phyloP scores from a whole-genome alignment of 495 filamentous ascomycete species.

The Trichocladium antarcticum region DNA sequence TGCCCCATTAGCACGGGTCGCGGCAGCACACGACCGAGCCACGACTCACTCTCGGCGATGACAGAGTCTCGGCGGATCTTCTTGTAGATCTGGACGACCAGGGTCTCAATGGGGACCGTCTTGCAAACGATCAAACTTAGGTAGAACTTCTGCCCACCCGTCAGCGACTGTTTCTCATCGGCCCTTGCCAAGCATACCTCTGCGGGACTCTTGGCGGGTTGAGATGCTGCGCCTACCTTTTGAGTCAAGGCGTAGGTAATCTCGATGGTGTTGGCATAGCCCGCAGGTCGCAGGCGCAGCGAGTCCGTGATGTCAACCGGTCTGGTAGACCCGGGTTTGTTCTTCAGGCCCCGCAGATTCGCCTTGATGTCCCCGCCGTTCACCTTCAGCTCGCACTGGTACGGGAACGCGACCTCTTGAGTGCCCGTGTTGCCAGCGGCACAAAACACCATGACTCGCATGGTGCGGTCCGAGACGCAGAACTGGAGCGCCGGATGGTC shows the following conservation, averaged over 20 bases:
- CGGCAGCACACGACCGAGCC: background rate
- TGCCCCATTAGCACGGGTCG: conserved; percentile 14
- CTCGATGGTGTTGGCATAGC: conserved; percentile 63
- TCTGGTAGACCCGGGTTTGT: conserved; percentile 84
- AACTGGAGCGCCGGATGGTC: conserved; percentile 37
- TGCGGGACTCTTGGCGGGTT: background rate
- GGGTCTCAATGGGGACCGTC: conserved; percentile 54
- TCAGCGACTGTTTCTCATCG: background rate
- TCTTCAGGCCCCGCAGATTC: conserved; percentile 86
- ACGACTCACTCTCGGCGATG: conserved; percentile 63
- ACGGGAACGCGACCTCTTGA: conserved; percentile 78
- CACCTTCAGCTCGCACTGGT: conserved; percentile 82
- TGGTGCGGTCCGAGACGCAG: conserved; percentile 41
- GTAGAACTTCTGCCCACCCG: conserved; percentile 55
- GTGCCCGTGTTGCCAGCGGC: conserved; percentile 45
- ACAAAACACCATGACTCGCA: conserved; percentile 73
- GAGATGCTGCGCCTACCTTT: conserved; percentile 45
- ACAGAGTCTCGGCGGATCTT: conserved; percentile 73
- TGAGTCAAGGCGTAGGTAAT: conserved; percentile 87
- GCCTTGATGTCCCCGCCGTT: conserved; percentile 79
- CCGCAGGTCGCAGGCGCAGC: conserved; percentile 51
- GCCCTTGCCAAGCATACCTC: conserved; percentile 3
- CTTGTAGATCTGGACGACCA: conserved; percentile 59
- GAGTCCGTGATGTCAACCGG: conserved; percentile 80
- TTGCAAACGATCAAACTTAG: conserved; percentile 64